Evolutionary conservation across 2,329 filamentous ascomycete species (phyloP).

Genomic region (Cordyceps fumosorosea): DNA sequence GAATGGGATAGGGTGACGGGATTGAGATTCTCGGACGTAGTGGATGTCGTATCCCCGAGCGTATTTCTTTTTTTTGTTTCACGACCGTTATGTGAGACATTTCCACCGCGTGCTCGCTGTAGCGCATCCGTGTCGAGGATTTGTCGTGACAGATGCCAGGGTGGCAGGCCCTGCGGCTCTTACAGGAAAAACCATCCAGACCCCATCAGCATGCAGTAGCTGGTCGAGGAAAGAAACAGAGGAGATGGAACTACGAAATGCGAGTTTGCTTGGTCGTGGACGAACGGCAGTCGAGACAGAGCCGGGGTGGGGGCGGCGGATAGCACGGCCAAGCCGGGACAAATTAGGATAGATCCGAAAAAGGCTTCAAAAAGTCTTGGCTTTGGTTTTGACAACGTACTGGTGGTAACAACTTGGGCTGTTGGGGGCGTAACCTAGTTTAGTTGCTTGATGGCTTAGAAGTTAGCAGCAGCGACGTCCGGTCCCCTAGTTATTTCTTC

Average conservation of each 20-base stretch:
- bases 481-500: background rate
- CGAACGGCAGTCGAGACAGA: background rate
- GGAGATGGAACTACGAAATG: background rate
- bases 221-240: background rate
- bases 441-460: no score
- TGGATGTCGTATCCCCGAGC: background rate
- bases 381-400: background rate
- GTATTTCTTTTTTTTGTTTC: background rate
- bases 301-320: background rate
- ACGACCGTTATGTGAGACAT: no score
- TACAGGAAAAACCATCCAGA: background rate
- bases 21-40: background rate
- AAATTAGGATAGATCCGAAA: background rate
- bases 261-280: background rate
- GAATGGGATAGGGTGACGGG: background rate
- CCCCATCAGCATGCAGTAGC: constrained; percentile 1
- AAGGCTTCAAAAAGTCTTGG: background rate
- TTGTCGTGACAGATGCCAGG: background rate
- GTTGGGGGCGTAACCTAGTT: background rate
- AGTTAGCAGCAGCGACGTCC: no score
- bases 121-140: background rate
- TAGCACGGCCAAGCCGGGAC: background rate
- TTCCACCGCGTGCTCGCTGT: no score
- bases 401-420: background rate
- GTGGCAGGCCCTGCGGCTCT: background rate